These are phyloP conservation scores for Ceratocystis papillata DNA, from an alignment of 2,329 filamentous ascomycete genomes.

Conservation along the genomic window DNA sequence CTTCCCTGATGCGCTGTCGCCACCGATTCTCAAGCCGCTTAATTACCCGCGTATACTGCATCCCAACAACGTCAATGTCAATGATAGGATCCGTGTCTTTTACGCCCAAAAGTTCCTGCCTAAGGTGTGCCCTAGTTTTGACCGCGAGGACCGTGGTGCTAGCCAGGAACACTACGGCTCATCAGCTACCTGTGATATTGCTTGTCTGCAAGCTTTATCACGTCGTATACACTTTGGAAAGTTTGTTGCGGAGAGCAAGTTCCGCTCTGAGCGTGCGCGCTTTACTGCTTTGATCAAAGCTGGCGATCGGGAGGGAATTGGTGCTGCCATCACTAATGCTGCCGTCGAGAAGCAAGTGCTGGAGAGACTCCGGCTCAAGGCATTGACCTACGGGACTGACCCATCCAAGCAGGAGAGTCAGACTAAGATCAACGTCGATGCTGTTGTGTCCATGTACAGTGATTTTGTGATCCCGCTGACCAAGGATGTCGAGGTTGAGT, in stretches of 20 bases:
- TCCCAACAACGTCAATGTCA: conserved; percentile 81
- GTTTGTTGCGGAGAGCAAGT: conserved; percentile 95
- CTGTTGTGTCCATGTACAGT: conserved; percentile 81
- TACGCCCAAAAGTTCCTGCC: conserved; percentile 80
- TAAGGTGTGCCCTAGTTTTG: conserved; percentile 65
- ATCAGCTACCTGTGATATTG: conserved; percentile 80
- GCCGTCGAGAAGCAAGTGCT: conserved; percentile 87
- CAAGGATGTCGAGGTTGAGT: conserved; percentile 97
- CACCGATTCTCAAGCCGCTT: conserved; percentile 76
- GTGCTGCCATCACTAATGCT: conserved; percentile 78
- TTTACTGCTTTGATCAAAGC: conserved; percentile 77
- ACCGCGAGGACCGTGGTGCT: conserved; percentile 69
- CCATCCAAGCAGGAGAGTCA: conserved; percentile 54
- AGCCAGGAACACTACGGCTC: conserved; percentile 92
- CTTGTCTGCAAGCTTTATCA: conserved; percentile 78
- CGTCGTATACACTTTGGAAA: conserved; percentile 94
- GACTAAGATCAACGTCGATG: conserved; percentile 82
- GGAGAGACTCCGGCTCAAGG: conserved; percentile 76
- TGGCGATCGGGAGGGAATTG: conserved; percentile 69
- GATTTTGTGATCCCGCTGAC: conserved; percentile 92
- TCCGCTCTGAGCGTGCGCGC: conserved; percentile 65
- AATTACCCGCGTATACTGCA: conserved; percentile 82
- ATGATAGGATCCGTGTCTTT: conserved; percentile 70
- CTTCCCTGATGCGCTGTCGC: conserved; percentile 70
- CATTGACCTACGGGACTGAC: conserved; percentile 85